phyloP scores from a whole-genome alignment of 176 grass and related monocot species.

The Aechmea fasciata region DNA sequence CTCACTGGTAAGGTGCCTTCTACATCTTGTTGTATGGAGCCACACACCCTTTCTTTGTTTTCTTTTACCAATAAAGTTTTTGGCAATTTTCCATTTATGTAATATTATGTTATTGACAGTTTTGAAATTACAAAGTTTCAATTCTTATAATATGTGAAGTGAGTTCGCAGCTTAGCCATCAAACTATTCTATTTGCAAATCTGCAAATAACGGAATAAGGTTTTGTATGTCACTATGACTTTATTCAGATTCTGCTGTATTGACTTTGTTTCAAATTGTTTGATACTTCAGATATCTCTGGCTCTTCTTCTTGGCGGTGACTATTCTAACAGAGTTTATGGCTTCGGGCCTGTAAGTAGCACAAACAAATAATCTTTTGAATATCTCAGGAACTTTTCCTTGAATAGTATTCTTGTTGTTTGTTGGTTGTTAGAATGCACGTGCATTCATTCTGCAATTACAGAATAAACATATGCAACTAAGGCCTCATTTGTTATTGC shows the following conservation, averaged over 20 bases:
- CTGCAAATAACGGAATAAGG: too few relatives aligned
- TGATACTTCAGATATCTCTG: constrained; percentile 66
- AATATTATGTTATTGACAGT: not conserved
- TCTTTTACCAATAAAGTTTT: not conserved
- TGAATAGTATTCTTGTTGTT: not conserved
- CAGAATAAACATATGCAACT: not conserved
- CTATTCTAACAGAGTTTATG: constrained; percentile 73
- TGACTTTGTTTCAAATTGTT: not conserved
- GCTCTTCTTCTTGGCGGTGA: constrained; percentile 87
- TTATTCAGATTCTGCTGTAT: too few relatives aligned
- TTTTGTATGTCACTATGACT: not conserved
- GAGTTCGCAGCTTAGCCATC: too few relatives aligned
- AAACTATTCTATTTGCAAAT: too few relatives aligned
- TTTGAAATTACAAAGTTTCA: too few relatives aligned
- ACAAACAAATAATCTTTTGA: constrained; percentile 4
- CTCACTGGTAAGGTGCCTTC: constrained; percentile 52
- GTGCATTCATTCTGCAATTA: not conserved
- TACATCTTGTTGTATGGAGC: constrained; percentile 13
- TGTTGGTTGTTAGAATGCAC: not conserved
- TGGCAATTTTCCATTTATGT: not conserved
- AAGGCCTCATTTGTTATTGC: not conserved
- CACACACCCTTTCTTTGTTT: not conserved
- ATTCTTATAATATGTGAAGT: too few relatives aligned
- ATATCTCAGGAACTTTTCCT: not conserved
- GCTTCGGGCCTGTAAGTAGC: constrained; percentile 71